Percentiles rank a stretch among this genome's conserved stretches.
phyloP scores from a whole-genome alignment of 2,329 filamentous ascomycete species.

The Claviceps maximensis region DNA sequence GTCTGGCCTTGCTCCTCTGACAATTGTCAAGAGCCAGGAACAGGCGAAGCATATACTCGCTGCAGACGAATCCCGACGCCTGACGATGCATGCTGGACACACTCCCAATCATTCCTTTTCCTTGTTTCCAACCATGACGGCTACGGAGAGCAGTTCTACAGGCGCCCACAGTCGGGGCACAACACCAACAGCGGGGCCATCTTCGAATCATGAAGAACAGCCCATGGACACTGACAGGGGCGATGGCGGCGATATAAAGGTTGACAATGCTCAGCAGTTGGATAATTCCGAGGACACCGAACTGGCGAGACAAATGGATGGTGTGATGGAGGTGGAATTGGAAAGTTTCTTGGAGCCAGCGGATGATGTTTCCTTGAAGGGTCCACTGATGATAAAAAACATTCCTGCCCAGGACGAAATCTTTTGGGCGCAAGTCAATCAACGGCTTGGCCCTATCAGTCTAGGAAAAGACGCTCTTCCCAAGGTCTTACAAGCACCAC shows the following conservation, averaged over 20 bases:
- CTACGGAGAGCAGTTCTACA: slow-evolving; percentile 22
- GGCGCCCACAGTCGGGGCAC: slow-evolving; percentile 16
- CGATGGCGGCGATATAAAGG: background rate
- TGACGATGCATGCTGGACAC: slow-evolving; percentile 50
- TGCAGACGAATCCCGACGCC: slow-evolving; percentile 34
- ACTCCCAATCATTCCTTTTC: slow-evolving; percentile 49
- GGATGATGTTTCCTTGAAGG: slow-evolving; percentile 34
- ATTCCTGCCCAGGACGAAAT: slow-evolving; percentile 42
- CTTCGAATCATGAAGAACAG: background rate
- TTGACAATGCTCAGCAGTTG: background rate
- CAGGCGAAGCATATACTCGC: slow-evolving; percentile 31
- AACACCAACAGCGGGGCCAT: slow-evolving; percentile 15
- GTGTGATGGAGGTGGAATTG: slow-evolving; percentile 4
- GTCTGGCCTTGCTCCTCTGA: slow-evolving; percentile 2
- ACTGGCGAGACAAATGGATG: background rate
- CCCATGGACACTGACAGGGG: background rate
- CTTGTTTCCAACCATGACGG: slow-evolving; percentile 30
- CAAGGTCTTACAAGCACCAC: slow-evolving; percentile 21
- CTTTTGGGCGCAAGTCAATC: slow-evolving; percentile 36
- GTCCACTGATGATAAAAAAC: slow-evolving; percentile 41
- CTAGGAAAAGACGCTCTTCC: slow-evolving; percentile 33
- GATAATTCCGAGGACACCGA: background rate
- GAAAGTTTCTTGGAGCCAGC: slow-evolving; percentile 23
- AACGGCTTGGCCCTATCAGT: slow-evolving; percentile 38
- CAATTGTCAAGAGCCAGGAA: slow-evolving; percentile 23